phyloP scores from a whole-genome alignment of 2,329 filamentous ascomycete species.

The Blastomyces gilchristii region DNA sequence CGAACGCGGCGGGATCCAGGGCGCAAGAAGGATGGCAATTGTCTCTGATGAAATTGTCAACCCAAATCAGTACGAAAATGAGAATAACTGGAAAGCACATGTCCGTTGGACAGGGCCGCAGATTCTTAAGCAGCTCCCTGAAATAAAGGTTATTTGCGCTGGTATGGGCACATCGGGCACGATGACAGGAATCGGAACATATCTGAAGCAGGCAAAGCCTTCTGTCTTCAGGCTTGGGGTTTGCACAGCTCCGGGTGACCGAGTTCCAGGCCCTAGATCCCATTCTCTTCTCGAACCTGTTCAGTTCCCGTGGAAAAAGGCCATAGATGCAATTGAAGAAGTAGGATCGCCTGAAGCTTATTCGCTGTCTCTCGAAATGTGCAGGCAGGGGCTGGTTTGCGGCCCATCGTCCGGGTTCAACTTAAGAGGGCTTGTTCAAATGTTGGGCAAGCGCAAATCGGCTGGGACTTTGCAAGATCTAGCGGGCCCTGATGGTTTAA shows the following conservation, averaged over 20 bases:
- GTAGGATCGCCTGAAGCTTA: slow-evolving; percentile 48
- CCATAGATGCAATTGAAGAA: slow-evolving; percentile 48
- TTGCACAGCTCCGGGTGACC: slow-evolving; percentile 48
- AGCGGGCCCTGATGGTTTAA: slow-evolving; percentile 35
- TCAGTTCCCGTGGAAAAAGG: slow-evolving; percentile 49
- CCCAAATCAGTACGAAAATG: slow-evolving; percentile 48
- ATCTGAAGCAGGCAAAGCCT: slow-evolving; percentile 41
- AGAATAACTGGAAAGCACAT: slow-evolving; percentile 41
- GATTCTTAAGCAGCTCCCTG: slow-evolving; percentile 46
- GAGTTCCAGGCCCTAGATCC: slow-evolving; percentile 50
- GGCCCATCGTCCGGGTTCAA: slow-evolving; percentile 54
- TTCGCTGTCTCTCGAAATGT: slow-evolving; percentile 44
- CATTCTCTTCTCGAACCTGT: slow-evolving; percentile 41
- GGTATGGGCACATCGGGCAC: slow-evolving; percentile 46
- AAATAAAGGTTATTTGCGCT: slow-evolving; percentile 47
- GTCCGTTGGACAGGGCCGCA: slow-evolving; percentile 51
- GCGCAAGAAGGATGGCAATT: slow-evolving; percentile 35
- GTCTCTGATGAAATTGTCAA: slow-evolving; percentile 40
- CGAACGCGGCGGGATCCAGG: slow-evolving; percentile 44
- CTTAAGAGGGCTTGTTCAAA: slow-evolving; percentile 43
- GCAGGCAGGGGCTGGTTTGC: slow-evolving; percentile 48
- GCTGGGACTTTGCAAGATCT: slow-evolving; percentile 38
- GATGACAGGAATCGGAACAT: slow-evolving; percentile 43
- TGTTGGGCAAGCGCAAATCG: slow-evolving; percentile 41
- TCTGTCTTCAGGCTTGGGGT: slow-evolving; percentile 37